Percentiles rank a stretch among this genome's conserved stretches.
These are phyloP conservation scores for Entamoeba dispar DNA, from an alignment of 208 protist genomes.

Conservation along the genomic window DNA sequence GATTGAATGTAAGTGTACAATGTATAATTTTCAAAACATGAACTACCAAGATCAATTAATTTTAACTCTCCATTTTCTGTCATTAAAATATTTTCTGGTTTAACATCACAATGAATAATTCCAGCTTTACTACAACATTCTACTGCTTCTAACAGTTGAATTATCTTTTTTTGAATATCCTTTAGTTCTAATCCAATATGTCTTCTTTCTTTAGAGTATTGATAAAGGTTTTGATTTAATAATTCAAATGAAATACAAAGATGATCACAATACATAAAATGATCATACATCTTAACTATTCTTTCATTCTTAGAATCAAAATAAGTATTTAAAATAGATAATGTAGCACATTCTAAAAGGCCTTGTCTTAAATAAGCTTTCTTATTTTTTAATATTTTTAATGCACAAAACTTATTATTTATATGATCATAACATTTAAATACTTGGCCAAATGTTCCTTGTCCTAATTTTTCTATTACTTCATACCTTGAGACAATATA, in stretches of 20 bases:
- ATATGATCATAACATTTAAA: conserved; percentile 33
- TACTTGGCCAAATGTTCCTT: conserved; percentile 69
- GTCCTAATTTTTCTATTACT: conserved; percentile 29
- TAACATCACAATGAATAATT: conserved; percentile 44
- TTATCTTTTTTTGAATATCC: conserved; percentile 22
- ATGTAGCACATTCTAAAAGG: conserved; percentile 21
- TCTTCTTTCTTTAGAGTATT: background rate
- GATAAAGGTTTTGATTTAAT: conserved; percentile 17
- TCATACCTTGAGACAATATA: background rate
- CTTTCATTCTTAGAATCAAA: background rate
- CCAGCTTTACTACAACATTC: background rate
- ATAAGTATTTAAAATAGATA: conserved; percentile 4
- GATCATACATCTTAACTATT: conserved; percentile 8
- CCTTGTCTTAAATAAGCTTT: conserved; percentile 24
- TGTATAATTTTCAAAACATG: conserved; percentile 47
- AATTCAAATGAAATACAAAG: conserved; percentile 56
- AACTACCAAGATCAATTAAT: background rate
- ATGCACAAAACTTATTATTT: background rate
- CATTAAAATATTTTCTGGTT: conserved; percentile 57
- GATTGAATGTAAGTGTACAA: conserved; percentile 69
- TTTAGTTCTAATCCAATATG: background rate
- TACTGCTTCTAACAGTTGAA: conserved; percentile 24
- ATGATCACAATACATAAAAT: conserved; percentile 28
- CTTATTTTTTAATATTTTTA: conserved; percentile 39
- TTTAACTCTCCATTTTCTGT: background rate